phyloP scores from a whole-genome alignment of 257 asterid species.

The Solanum sejunctum region DNA sequence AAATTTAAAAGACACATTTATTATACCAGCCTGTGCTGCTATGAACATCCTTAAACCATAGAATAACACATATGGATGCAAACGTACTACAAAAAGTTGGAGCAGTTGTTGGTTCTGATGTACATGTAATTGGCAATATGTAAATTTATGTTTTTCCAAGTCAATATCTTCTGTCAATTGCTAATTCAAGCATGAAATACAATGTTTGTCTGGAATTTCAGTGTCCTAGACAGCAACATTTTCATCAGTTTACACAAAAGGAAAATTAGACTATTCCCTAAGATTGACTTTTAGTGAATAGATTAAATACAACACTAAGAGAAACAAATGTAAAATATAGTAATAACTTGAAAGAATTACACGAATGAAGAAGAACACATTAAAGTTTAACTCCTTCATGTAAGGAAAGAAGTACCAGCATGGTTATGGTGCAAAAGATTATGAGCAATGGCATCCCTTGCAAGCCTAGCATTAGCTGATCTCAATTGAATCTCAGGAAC shows the following conservation, averaged over 20 bases:
- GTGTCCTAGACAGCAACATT: slow-evolving; percentile 5
- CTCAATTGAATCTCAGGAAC: slow-evolving; percentile 59
- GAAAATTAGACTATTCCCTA: background rate
- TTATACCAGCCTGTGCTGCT: background rate
- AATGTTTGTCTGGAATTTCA: slow-evolving; percentile 6
- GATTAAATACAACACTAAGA: background rate
- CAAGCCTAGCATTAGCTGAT: slow-evolving; percentile 52
- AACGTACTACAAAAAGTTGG: background rate
- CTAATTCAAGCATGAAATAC: slow-evolving; percentile 1
- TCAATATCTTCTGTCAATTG: background rate
- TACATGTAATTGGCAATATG: background rate
- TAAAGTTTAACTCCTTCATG: slow-evolving; percentile 10
- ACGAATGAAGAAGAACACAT: background rate
- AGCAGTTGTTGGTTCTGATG: background rate
- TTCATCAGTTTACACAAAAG: background rate
- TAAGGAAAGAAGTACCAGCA: slow-evolving; percentile 76
- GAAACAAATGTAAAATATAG: slow-evolving; percentile 6
- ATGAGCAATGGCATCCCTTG: slow-evolving; percentile 74
- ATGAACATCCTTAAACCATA: background rate
- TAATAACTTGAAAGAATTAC: background rate
- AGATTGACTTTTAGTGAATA: background rate
- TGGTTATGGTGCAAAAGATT: slow-evolving; percentile 80
- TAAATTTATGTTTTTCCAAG: background rate
- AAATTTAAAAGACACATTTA: too few relatives aligned
- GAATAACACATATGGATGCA: background rate